Evolutionary conservation across 2,329 filamentous ascomycete genomes (phyloP).

Genomic region (Exophiala dermatitidis): DNA sequence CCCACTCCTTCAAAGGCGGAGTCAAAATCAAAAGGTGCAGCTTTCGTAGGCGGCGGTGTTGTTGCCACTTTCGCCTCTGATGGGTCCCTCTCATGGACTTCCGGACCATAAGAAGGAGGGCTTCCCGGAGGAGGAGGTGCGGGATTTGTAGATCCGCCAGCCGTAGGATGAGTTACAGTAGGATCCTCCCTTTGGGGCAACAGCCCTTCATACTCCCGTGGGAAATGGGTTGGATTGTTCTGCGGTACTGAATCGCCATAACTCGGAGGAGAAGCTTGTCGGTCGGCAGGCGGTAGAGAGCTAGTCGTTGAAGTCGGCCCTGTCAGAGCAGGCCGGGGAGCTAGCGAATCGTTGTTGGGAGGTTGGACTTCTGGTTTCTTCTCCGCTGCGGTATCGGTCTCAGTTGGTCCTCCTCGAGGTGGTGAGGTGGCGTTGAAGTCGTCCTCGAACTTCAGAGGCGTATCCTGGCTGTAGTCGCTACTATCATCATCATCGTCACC

Average conservation of each 20-base stretch:
- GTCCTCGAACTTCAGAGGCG: slow-evolving; percentile 69
- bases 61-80: slow-evolving; percentile 25
- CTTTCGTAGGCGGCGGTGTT: slow-evolving; percentile 30
- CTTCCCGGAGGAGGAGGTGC: slow-evolving; percentile 10
- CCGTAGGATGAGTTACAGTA: slow-evolving; percentile 34
- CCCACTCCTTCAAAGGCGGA: slow-evolving; percentile 41
- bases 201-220: slow-evolving; percentile 36
- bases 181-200: slow-evolving; percentile 37
- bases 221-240: slow-evolving; percentile 34
- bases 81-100: slow-evolving; percentile 25
- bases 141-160: slow-evolving; percentile 28
- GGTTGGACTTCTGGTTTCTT: slow-evolving; percentile 33
- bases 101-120: slow-evolving; percentile 25
- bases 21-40: slow-evolving; percentile 39
- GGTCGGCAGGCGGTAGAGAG: slow-evolving; percentile 43
- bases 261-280: slow-evolving; percentile 49
- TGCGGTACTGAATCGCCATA: slow-evolving; percentile 30
- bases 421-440: slow-evolving; percentile 67
- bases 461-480: slow-evolving; percentile 64
- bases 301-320: slow-evolving; percentile 32
- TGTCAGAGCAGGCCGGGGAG: slow-evolving; percentile 33
- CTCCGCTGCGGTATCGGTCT: slow-evolving; percentile 31
- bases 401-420: slow-evolving; percentile 26
- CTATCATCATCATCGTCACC: slow-evolving; percentile 64
- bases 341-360: not conserved